A percentile compares a stretch with the other conserved stretches of the same genome.
phyloP scores from a whole-genome alignment of 2,329 filamentous ascomycete species.

The Chaetoscypha palmicola region DNA sequence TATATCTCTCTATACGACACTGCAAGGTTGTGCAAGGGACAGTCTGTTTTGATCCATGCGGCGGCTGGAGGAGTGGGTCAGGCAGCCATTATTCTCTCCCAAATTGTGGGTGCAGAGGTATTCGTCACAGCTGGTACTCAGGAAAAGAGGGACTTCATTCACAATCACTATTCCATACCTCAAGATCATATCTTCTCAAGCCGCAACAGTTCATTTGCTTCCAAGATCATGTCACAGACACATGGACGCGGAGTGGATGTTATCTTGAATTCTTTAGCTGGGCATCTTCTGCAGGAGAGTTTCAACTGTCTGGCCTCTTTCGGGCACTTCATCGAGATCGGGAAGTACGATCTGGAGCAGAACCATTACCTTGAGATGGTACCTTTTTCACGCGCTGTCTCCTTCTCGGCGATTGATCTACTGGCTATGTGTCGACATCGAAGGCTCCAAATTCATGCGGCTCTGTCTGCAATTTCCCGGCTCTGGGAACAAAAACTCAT shows the following conservation, averaged over 20 bases:
- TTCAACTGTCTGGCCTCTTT: slow-evolving; percentile 32
- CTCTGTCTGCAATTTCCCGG: no score
- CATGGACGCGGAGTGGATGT: slow-evolving; percentile 28
- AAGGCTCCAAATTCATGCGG: no score
- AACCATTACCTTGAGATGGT: slow-evolving; percentile 14
- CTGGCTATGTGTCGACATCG: slow-evolving; percentile 5
- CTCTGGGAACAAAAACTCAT: no score
- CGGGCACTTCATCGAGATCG: slow-evolving; percentile 33
- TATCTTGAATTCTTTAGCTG: slow-evolving; percentile 24
- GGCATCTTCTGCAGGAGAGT: slow-evolving; percentile 19
- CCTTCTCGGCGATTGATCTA: background rate
- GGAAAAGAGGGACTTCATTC: slow-evolving; percentile 35
- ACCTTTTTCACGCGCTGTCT: background rate
- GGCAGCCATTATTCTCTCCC: slow-evolving; percentile 27
- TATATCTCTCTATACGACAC: slow-evolving; percentile 37
- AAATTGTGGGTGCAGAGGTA: slow-evolving; percentile 31
- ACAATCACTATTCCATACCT: slow-evolving; percentile 32
- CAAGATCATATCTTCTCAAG: slow-evolving; percentile 35
- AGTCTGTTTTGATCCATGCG: slow-evolving; percentile 21
- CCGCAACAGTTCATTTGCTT: slow-evolving; percentile 32
- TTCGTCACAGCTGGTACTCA: slow-evolving; percentile 36
- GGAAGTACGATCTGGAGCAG: slow-evolving; percentile 6
- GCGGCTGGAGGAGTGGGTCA: slow-evolving; percentile 19
- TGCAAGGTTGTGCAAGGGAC: slow-evolving; percentile 33
- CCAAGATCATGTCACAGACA: slow-evolving; percentile 28